Percentiles rank a stretch among this genome's conserved stretches.
Evolutionary conservation across 2,329 filamentous ascomycete genomes (phyloP).

Genomic region (Zymoseptoria passerinii): DNA sequence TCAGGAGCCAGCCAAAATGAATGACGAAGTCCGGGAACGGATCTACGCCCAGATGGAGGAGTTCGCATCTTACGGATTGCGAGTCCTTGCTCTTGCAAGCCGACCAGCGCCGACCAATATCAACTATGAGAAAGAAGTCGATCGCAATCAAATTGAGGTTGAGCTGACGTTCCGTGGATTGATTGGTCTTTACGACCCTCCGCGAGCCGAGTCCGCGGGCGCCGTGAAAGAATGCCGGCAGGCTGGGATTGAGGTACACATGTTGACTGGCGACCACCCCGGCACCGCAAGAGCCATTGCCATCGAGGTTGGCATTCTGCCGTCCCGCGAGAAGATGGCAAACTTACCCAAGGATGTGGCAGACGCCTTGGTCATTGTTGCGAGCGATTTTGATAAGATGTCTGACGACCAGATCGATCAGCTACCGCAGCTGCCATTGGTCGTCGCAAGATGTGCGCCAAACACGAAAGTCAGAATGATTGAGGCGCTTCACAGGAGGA

Average conservation of each 20-base stretch:
- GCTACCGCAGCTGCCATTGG: conserved; percentile 65
- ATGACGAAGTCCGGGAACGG: conserved; percentile 44
- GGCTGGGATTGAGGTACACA: conserved; percentile 71
- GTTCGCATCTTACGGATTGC: conserved; percentile 53
- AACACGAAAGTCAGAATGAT: conserved; percentile 89
- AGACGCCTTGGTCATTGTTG: conserved; percentile 62
- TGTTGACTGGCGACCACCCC: conserved; percentile 77
- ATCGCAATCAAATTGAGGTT: conserved; percentile 56
- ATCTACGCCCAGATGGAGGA: conserved; percentile 62
- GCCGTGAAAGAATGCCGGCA: conserved; percentile 62
- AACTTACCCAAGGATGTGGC: conserved; percentile 54
- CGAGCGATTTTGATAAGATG: conserved; percentile 52
- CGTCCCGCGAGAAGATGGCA: conserved; percentile 43
- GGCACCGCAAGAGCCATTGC: conserved; percentile 75
- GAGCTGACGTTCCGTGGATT: conserved; percentile 68
- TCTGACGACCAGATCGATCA: conserved; percentile 65
- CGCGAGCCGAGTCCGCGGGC: conserved; percentile 67
- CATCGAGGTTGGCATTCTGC: conserved; percentile 71
- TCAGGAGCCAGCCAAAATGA: conserved; percentile 42
- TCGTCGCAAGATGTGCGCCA: conserved; percentile 76
- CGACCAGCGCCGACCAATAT: conserved; percentile 30
- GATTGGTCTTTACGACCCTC: conserved; percentile 78
- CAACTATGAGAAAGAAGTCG: conserved; percentile 42
- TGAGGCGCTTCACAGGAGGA: conserved; percentile 70
- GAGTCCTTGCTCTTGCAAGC: conserved; percentile 58